Percentiles rank a stretch among this genome's conserved stretches.
phyloP scores from a whole-genome alignment of 495 filamentous ascomycete species.

The Copromyces sp. region DNA sequence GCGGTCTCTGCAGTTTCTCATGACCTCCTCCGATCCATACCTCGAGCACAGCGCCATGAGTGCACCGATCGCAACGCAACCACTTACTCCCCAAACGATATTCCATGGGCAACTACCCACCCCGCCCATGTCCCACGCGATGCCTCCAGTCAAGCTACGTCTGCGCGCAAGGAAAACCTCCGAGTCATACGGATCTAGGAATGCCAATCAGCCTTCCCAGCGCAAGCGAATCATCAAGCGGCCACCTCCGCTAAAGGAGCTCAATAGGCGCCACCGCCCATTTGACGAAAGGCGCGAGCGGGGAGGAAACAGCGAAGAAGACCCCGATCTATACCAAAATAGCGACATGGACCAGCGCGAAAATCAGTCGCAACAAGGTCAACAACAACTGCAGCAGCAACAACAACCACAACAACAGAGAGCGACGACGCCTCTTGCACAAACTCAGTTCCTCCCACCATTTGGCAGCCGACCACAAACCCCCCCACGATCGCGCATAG shows the following conservation, averaged over 20 bases:
- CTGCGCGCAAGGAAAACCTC: slow-evolving; percentile 34
- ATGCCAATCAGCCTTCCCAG: slow-evolving; percentile 12
- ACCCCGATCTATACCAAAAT: slow-evolving; percentile 1
- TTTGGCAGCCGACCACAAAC: slow-evolving; percentile 40
- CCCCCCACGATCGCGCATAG: slow-evolving; percentile 56
- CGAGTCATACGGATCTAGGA: slow-evolving; percentile 4
- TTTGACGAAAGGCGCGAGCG: slow-evolving; percentile 42
- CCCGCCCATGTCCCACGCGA: slow-evolving; percentile 40
- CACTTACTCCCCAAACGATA: slow-evolving; percentile 37
- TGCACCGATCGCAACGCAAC: slow-evolving; percentile 13
- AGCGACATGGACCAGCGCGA: slow-evolving; percentile 21
- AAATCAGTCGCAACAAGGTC: slow-evolving; percentile 2
- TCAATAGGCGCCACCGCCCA: slow-evolving; percentile 54
- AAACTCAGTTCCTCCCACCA: slow-evolving; percentile 14
- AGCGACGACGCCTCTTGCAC: slow-evolving; percentile 1
- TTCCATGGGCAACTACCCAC: slow-evolving; percentile 44
- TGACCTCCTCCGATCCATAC: slow-evolving; percentile 34
- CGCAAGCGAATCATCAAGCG: slow-evolving; percentile 44
- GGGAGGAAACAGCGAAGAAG: slow-evolving; percentile 27
- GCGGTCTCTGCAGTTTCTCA: slow-evolving; percentile 60
- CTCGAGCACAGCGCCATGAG: slow-evolving; percentile 24
- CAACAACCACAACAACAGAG: background rate
- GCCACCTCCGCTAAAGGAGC: slow-evolving; percentile 35
- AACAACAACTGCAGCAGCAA: background rate
- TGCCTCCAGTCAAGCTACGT: slow-evolving; percentile 37